A percentile compares a stretch with the other conserved stretches of the same genome.
Conservation (phyloP, 768 basidiomycete genomes). For the Psilocybe cubensis region DNA sequence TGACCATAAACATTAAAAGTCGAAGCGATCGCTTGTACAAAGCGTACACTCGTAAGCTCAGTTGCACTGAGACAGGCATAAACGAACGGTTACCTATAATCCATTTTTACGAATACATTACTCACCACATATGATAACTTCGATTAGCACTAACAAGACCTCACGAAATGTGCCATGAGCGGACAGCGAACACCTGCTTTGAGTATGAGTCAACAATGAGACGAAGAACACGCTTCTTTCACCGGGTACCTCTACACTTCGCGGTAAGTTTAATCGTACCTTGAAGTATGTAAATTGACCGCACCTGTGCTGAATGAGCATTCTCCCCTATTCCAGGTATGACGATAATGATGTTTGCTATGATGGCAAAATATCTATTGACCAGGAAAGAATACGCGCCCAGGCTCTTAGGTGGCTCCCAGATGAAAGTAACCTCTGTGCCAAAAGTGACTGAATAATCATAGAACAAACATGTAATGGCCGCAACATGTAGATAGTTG, state of each 20-base stretch:
- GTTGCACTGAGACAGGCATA: not conserved
- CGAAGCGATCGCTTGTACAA: not conserved
- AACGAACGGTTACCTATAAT: not conserved
- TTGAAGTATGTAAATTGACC: not conserved
- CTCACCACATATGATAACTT: not conserved
- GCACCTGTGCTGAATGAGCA: not conserved
- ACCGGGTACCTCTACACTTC: not conserved
- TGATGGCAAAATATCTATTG: not conserved
- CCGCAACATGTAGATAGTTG: not conserved
- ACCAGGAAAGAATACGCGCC: not conserved
- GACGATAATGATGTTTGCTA: not conserved
- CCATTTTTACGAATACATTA: not conserved
- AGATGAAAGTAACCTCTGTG: not conserved
- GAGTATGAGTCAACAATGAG: not conserved
- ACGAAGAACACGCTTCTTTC: not conserved
- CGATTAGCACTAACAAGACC: not conserved
- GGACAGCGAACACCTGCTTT: not conserved
- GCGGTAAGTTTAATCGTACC: not conserved
- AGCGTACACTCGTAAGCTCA: not conserved
- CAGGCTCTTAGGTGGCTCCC: not conserved
- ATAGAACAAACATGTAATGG: not conserved
- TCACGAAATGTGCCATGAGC: not conserved
- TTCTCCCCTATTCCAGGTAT: not conserved
- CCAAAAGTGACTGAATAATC: not conserved
- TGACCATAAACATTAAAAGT: not conserved